These are phyloP conservation scores for Zygosaccharomyces sapae DNA, from an alignment of 1,139 yeast genomes.

Conservation along the genomic window DNA sequence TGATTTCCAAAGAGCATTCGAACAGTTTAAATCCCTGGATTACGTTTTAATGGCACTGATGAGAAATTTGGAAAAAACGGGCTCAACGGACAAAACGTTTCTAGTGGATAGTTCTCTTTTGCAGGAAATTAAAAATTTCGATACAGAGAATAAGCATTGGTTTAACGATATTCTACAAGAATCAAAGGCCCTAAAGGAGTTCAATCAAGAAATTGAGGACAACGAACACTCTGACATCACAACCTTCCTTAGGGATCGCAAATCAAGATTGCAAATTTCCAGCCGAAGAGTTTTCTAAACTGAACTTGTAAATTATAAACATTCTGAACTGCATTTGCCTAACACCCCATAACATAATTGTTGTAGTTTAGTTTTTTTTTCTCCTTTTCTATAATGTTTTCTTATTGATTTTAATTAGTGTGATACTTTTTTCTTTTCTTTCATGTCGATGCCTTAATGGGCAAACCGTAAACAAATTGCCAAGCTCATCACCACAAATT, in stretches of 20 bases:
- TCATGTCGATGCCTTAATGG: slow-evolving; percentile 6
- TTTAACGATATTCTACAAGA: slow-evolving; percentile 11
- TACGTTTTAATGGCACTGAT: slow-evolving; percentile 12
- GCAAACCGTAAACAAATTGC: slow-evolving; percentile 2
- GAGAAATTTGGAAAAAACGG: slow-evolving; percentile 12
- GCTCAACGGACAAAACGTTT: slow-evolving; percentile 12
- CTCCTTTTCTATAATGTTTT: neutral
- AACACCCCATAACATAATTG: neutral
- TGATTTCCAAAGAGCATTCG: slow-evolving; percentile 17
- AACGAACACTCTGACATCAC: neutral
- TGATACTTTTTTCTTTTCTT: neutral
- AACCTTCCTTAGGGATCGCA: slow-evolving; percentile 15
- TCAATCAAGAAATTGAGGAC: neutral
- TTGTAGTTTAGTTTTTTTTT: neutral
- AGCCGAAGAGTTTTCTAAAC: slow-evolving; percentile 19
- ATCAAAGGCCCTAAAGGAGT: slow-evolving; percentile 15
- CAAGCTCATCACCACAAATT: slow-evolving; percentile 6
- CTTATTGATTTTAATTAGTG: neutral
- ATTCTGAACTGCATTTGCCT: no score
- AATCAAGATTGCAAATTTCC: slow-evolving; percentile 16
- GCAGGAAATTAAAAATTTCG: slow-evolving; percentile 12
- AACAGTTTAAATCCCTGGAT: slow-evolving; percentile 15
- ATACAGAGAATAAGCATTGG: slow-evolving; percentile 14
- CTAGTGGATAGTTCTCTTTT: slow-evolving; percentile 13
- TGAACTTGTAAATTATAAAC: neutral